Base-by-base conservation (phyloP, 495 filamentous ascomycete species). In the Penicillium bovifimosum region DNA sequence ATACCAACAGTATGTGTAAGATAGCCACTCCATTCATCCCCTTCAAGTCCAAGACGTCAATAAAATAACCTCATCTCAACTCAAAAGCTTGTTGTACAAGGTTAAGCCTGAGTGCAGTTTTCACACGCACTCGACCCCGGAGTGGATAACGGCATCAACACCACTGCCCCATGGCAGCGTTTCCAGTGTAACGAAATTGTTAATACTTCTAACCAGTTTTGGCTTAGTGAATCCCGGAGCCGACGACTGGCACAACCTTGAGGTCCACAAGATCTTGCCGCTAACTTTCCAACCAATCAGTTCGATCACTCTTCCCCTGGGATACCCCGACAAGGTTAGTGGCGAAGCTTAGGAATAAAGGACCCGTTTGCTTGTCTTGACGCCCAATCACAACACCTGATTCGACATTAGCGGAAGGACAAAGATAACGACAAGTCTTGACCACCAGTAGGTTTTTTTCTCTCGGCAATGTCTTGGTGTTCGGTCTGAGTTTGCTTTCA, bases 361-460 rank as follows among this genome's bases (percentile, higher is more conserved):
- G 11, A 41, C 39, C 64, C 64, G 65, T 62, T 67, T 65, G 59
- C 64, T 67, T 67, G 65, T 65, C 54, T 58, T 13, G 4, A 34
- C 34, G 28, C 6, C 62, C 56, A 65, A 65, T 65, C 43, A 58
- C 1, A 47, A 3, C 11, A 6, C 17, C 18, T 11, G 13, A 16
- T 36, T 31, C 18, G 41, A 32, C 36, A 17, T 33, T 16, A 29
- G 3, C 13, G 9, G n/a, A 32, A 27, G 24, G 20, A 34, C 17
- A 40, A 50, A 33, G 33, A 48, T 34, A 48, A n/a, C n/a, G n/a
- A n/a, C n/a, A n/a, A n/a, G n/a, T n/a, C n/a, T n/a, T n/a, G n/a
- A n/a, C n/a, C 34, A 14, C 33, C 43, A 7, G 29, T 34, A 6
- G 24, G 24, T n/a, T 9, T 11, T 14, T 14, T 41, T 10, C 18